phyloP scores from a whole-genome alignment of 2,329 filamentous ascomycete species.

The Byssothecium circinans region DNA sequence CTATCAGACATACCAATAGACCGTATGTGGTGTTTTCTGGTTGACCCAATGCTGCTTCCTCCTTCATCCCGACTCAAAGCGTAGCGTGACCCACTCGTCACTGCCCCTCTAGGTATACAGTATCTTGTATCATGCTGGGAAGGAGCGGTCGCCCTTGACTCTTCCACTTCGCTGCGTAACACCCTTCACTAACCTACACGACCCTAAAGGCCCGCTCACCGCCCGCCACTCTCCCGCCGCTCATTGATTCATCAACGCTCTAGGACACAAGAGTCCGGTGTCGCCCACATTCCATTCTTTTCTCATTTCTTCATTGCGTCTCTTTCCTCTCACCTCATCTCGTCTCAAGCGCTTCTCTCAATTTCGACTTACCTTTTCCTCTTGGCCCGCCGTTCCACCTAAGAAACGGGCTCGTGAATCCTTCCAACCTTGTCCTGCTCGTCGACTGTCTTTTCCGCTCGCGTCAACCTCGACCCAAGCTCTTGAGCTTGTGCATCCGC shows the following conservation, averaged over 20 bases:
- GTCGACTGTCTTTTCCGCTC: background rate
- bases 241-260: constrained; percentile 23
- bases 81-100: background rate
- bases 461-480: background rate
- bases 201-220: constrained; percentile 19
- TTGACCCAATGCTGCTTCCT: background rate
- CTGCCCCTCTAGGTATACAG: background rate
- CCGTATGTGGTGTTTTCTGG: too few relatives aligned
- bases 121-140: constrained; percentile 11
- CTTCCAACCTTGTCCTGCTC: background rate
- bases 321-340: constrained; percentile 10
- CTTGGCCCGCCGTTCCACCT: background rate
- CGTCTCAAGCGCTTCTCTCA: constrained; percentile 7
- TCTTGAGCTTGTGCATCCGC: too few relatives aligned
- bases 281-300: constrained; percentile 23
- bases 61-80: constrained; percentile 11
- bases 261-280: constrained; percentile 15
- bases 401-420: background rate
- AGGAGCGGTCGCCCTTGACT: constrained; percentile 26
- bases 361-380: constrained; percentile 5
- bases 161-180: constrained; percentile 19
- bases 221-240: constrained; percentile 20
- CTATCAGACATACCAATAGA: too few relatives aligned
- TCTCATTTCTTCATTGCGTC: constrained; percentile 25
- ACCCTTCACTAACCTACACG: constrained; percentile 21